These are phyloP conservation scores for Elaeis guineensis DNA, from an alignment of 176 grass and related monocot species.

Conservation along the genomic window DNA sequence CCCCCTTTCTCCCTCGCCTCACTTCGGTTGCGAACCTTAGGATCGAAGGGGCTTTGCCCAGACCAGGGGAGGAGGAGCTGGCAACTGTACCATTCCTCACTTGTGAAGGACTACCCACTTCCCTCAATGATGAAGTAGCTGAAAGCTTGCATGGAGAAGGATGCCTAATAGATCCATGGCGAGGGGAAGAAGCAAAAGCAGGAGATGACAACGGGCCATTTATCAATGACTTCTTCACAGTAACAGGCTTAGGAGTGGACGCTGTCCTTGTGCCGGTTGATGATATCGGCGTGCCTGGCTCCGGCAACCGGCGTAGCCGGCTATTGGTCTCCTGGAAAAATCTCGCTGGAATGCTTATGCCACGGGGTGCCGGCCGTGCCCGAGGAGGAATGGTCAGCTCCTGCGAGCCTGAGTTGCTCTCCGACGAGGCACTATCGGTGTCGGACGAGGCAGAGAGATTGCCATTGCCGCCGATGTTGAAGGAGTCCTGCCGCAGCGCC, in stretches of 20 bases:
- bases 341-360: slow-evolving; percentile 48
- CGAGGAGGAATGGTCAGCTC: slow-evolving; percentile 23
- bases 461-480: slow-evolving; percentile 21
- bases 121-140: slow-evolving; percentile 27
- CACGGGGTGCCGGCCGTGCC: slow-evolving; percentile 14
- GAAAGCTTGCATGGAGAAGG: slow-evolving; percentile 44
- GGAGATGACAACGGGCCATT: slow-evolving; percentile 38
- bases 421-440: slow-evolving; percentile 79
- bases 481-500: slow-evolving; percentile 35
- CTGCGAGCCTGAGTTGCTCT: slow-evolving; percentile 55
- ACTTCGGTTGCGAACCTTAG: slow-evolving; percentile 36
- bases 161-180: slow-evolving; percentile 38
- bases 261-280: slow-evolving; percentile 19
- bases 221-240: slow-evolving; percentile 43
- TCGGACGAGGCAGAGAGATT: slow-evolving; percentile 64
- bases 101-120: slow-evolving; percentile 53
- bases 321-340: slow-evolving; percentile 46
- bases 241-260: neutral
- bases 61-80: slow-evolving; percentile 13
- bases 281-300: slow-evolving; percentile 39
- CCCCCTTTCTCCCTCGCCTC: slow-evolving; percentile 60
- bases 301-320: slow-evolving; percentile 29
- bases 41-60: slow-evolving; percentile 37
- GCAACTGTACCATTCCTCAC: slow-evolving; percentile 26
- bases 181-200: slow-evolving; percentile 3